Evolutionary conservation across 495 filamentous ascomycete species (phyloP).

Genomic region (Mytilinidion resinicola): DNA sequence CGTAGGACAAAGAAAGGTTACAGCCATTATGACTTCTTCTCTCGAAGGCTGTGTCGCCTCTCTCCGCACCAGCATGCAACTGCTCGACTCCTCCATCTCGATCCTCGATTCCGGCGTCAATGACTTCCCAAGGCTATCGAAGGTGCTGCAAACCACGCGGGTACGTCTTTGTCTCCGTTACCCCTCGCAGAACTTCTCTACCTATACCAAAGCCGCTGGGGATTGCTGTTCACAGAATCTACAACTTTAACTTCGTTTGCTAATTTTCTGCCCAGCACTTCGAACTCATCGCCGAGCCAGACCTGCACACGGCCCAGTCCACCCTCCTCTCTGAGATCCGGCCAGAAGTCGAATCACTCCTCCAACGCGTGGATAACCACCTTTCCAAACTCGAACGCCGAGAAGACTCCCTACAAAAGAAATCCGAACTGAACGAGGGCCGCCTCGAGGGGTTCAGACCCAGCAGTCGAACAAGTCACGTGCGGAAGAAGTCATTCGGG

Average conservation of each 20-base stretch:
- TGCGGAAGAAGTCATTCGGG: conserved; percentile 6
- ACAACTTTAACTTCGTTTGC: neutral
- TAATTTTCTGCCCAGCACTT: conserved; percentile 54
- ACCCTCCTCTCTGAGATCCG: conserved; percentile 65
- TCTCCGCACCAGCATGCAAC: conserved; percentile 59
- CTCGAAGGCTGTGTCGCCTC: conserved; percentile 63
- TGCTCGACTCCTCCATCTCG: conserved; percentile 67
- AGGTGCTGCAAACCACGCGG: conserved; percentile 63
- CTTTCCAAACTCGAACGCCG: conserved; percentile 68
- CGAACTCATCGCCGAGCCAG: conserved; percentile 66
- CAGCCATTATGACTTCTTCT: conserved; percentile 31
- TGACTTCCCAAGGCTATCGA: conserved; percentile 68
- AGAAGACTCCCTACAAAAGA: conserved; percentile 62
- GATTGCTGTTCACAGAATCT: too few species aligned
- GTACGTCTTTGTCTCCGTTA: conserved; percentile 38
- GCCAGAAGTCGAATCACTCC: conserved; percentile 63
- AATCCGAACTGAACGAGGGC: conserved; percentile 65
- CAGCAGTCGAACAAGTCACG: conserved; percentile 16
- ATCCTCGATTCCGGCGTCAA: conserved; percentile 65
- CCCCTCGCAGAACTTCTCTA: too few species aligned
- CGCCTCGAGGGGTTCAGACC: conserved; percentile 39
- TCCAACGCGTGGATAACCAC: conserved; percentile 57
- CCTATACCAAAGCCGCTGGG: too few species aligned
- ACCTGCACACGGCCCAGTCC: conserved; percentile 61
- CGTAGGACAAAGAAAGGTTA: neutral